Evolutionary conservation across 768 basidiomycete species (phyloP), one percentile per base, ranked within the genome.

Genomic region (Tricholoma hemisulphureum): DNA sequence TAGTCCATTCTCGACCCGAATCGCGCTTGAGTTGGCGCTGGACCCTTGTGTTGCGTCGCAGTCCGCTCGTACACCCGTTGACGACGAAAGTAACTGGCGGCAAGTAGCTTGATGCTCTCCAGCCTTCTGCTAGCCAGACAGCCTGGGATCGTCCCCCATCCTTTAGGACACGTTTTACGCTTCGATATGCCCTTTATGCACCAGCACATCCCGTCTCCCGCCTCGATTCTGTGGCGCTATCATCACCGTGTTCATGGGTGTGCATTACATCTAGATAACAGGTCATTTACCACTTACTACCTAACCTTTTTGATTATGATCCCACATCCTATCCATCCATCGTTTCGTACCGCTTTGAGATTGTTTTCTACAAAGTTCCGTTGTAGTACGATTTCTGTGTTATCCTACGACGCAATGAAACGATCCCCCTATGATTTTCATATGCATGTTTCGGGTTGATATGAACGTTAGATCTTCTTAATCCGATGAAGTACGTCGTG

Each of bases 371-470:
- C 71, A 71, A 72, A 59, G 71, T 69, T 69, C 66, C 65, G 71
- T 71, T 74, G 74, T 76, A 76, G 73, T 73, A 74, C 74, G 74
- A 75, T 76, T 73, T 74, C 75, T 71, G 71, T 72, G 72, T 72
- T 66, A 73, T 73, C 71, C 70, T 73, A 73, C 73, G 73, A 73
- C 62, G 67, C 73, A 75, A 74, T 73, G 72, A 72, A 73, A 73
- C 64, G 65, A 63, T 53, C 52, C 31, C 13, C 58, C 29, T 63
- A 63, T 63, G 52, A 56, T 51, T 34, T 61, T 37, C 49, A 43
- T 39, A 45, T 45, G 43, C 35, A n/a, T 34, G 11, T 21, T 13
- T 39, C 23, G 21, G 28, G 3, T 6, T 18, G 21, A 39, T n/a
- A n/a, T 41, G n/a, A 37, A 13, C 10, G 18, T 26, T 10, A 13